Percentiles rank a stretch among this genome's conserved stretches.
phyloP scores from a whole-genome alignment of 164 flowering plant genomes.

The Piper longum region DNA sequence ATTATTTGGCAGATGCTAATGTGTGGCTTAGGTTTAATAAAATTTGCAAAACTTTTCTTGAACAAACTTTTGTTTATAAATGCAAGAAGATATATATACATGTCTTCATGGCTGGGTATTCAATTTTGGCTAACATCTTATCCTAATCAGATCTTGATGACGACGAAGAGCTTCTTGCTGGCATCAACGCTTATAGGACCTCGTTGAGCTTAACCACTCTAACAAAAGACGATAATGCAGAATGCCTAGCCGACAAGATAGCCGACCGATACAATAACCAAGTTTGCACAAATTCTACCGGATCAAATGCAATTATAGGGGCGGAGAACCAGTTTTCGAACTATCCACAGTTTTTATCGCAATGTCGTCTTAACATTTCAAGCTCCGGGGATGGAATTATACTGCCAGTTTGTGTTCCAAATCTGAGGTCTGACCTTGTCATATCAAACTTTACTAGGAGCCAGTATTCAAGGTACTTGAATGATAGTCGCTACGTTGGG shows the following conservation, averaged over 20 bases:
- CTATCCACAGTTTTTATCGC: conserved; percentile 37
- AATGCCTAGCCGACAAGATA: conserved; percentile 58
- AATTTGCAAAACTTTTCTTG: too few relatives aligned
- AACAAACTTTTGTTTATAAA: too few relatives aligned
- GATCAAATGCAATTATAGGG: conserved; percentile 18
- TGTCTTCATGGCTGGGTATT: too few relatives aligned
- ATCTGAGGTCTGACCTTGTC: conserved; percentile 30
- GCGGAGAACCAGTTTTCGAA: conserved; percentile 21
- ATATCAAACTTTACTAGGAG: conserved; percentile 59
- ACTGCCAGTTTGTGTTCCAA: conserved; percentile 70
- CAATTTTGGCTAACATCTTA: neutral
- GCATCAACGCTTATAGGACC: conserved; percentile 51
- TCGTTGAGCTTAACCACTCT: conserved; percentile 37
- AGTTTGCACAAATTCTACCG: conserved; percentile 32
- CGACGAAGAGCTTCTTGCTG: conserved; percentile 38
- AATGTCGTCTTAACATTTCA: conserved; percentile 51
- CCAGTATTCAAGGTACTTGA: conserved; percentile 34
- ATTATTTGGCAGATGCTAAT: too few relatives aligned
- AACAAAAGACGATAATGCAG: conserved; percentile 47
- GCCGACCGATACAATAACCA: conserved; percentile 39
- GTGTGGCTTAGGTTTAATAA: too few relatives aligned
- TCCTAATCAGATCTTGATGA: conserved; percentile 39
- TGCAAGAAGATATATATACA: too few relatives aligned
- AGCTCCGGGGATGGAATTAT: conserved; percentile 43
- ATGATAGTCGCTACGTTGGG: conserved; percentile 40